Base-by-base conservation (phyloP, 2,329 filamentous ascomycete genomes). In the Fusarium annulatum region DNA sequence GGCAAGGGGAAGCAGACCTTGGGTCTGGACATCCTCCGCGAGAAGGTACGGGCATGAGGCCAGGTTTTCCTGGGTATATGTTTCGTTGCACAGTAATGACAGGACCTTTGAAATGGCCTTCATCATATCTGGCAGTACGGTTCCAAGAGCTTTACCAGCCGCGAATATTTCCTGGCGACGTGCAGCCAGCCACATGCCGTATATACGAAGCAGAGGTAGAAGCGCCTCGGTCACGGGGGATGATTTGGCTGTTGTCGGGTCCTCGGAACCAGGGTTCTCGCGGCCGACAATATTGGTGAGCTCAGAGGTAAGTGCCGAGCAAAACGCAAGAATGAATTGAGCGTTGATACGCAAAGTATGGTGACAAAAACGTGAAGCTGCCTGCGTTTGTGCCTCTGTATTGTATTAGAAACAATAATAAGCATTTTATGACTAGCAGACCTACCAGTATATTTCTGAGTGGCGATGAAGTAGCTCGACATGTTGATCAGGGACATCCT, bases 401-500 rank as follows among this genome's bases (percentile, higher is more conserved):
- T n/a, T 61, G 75, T 74, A 63, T 62, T 48, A 69, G 49, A 21
- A 42, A 26, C 33, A 16, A 43, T 18, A 58, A 39, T 34, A 18
- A 55, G 41, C n/a, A 58, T 21, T n/a, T 21, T 28, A 28, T n/a
- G 23, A 7, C 15, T 28, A 30, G 8, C 9, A 39, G 18, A 81
- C 84, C 68, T 69, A 84, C 83, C 79, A 26, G 76, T 75, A 57
- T 78, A 81, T 41, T 79, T 78, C 34, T 73, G 61, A 18, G 78
- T 78, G 12, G 94, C 92, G 78, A 94, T 88, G 73, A 92, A 89
- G 80, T 96, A 94, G 11, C 95, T 94, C 10, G 94, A 91, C 70
- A 98, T 93, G 77, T 97, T 98, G 75, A 96, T 90, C 49, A 98
- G 85, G 10, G 94, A 89, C 82, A 98, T 92, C 80, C 95, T 96